These are phyloP conservation scores for Annulohypoxylon stygium DNA, from an alignment of 495 filamentous ascomycete genomes.

Conservation along the genomic window DNA sequence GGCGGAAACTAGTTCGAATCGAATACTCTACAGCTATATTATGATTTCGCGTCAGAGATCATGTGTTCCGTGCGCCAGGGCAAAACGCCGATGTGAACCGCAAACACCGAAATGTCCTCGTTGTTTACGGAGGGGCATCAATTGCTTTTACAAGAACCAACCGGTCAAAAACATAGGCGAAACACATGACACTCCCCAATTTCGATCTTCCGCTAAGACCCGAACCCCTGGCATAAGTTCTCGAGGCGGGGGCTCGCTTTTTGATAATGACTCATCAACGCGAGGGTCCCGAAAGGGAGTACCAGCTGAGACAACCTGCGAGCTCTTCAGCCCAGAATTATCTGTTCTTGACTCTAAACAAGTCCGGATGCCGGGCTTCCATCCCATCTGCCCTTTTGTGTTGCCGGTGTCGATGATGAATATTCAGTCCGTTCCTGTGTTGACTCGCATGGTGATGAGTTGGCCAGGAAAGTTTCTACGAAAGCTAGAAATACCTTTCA, in stretches of 20 bases:
- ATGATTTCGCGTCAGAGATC: conserved; percentile 17
- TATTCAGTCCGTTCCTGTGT: neutral
- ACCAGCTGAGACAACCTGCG: neutral
- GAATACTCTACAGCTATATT: neutral
- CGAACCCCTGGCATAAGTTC: neutral
- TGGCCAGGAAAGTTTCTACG: conserved; percentile 16
- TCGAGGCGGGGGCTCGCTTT: neutral
- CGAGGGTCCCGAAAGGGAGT: neutral
- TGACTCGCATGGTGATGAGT: conserved; percentile 8
- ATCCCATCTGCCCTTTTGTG: neutral
- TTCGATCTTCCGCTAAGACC: neutral
- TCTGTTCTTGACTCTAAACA: neutral
- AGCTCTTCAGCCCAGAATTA: neutral
- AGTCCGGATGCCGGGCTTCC: conserved; percentile 6
- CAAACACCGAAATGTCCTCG: conserved; percentile 24
- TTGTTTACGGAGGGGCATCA: neutral
- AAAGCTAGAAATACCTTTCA: conserved; percentile 10
- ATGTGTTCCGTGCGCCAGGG: conserved; percentile 16
- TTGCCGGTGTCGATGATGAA: neutral
- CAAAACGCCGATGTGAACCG: conserved; percentile 19
- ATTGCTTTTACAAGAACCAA: conserved; percentile 19
- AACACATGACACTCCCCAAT: neutral
- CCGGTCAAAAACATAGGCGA: neutral
- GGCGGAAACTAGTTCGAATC: neutral
- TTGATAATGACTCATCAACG: neutral